Evolutionary conservation across 768 basidiomycete genomes (phyloP).

Genomic region (Calocybe gangraenosa): DNA sequence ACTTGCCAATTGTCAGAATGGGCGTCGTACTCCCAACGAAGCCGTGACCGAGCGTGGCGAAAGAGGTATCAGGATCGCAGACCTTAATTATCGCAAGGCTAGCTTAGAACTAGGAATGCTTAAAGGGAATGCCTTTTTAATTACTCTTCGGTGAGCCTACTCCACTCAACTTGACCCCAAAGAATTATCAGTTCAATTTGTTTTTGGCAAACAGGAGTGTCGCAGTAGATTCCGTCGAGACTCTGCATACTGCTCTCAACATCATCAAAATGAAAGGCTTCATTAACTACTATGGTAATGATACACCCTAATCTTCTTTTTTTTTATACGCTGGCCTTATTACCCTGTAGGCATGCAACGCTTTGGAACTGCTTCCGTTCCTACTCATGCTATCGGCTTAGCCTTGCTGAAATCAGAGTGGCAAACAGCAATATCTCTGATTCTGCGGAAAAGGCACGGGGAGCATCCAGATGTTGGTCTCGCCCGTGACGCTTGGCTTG

Average conservation of each 20-base stretch:
- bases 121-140: conserved; percentile 93
- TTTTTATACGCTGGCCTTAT: conserved; percentile 8
- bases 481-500: conserved; percentile 86
- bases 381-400: conserved; percentile 92
- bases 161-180: background rate
- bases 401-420: conserved; percentile 87
- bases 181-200: background rate
- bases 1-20: conserved; percentile 63
- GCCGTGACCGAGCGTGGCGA: conserved; percentile 75
- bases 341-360: conserved; percentile 86
- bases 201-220: conserved; percentile 64
- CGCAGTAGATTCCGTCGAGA: conserved; percentile 67
- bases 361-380: conserved; percentile 94
- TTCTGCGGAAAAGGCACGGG: conserved; percentile 79
- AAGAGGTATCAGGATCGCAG: conserved; percentile 82
- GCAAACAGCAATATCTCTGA: conserved; percentile 79
- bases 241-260: conserved; percentile 70
- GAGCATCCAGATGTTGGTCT: conserved; percentile 89
- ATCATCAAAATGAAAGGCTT: conserved; percentile 84
- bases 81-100: conserved; percentile 80
- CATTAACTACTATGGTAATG: conserved; percentile 93
- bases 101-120: conserved; percentile 91
- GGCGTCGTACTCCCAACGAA: conserved; percentile 51
- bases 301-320: background rate
- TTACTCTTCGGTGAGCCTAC: conserved; percentile 75